Conservation (phyloP, 768 basidiomycete species). For the Tulasnella sp. region DNA sequence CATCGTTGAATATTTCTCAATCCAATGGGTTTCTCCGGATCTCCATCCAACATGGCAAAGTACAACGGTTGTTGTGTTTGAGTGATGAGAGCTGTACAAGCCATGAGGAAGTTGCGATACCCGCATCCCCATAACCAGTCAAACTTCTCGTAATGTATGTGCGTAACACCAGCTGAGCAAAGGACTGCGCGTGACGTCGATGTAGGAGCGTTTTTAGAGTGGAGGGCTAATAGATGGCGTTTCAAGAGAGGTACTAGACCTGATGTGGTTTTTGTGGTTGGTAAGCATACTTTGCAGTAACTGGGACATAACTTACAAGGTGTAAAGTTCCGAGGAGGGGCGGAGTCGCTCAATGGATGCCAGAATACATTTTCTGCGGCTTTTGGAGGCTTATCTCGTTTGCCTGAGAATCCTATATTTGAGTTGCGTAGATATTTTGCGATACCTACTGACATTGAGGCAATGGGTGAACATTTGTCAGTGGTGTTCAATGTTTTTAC, state of each 20-base stretch:
- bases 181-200: constrained; percentile 46
- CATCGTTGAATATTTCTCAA: constrained; percentile 61
- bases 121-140: constrained; percentile 27
- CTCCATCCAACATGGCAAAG: constrained; percentile 41
- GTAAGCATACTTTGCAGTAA: not conserved
- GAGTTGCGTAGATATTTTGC: not conserved
- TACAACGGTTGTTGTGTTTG: constrained; percentile 52
- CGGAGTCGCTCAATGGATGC: constrained; percentile 34
- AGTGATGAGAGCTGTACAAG: constrained; percentile 55
- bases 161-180: constrained; percentile 49
- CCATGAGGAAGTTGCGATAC: constrained; percentile 75
- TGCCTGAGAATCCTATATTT: not conserved
- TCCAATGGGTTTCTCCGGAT: constrained; percentile 33
- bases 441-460: not conserved
- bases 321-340: constrained; percentile 45
- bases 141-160: constrained; percentile 36
- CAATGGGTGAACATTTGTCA: not conserved
- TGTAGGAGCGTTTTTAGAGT: constrained; percentile 36
- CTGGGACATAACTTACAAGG: constrained; percentile 36
- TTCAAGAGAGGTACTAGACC: constrained; percentile 54
- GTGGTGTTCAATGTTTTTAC: not conserved
- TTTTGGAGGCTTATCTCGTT: not conserved
- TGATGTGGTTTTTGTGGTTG: constrained; percentile 20
- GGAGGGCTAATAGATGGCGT: constrained; percentile 39
- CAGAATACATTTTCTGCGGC: constrained; percentile 44